These are phyloP conservation scores for Fusarium globosum DNA, from an alignment of 2,329 filamentous ascomycete genomes.

Conservation along the genomic window DNA sequence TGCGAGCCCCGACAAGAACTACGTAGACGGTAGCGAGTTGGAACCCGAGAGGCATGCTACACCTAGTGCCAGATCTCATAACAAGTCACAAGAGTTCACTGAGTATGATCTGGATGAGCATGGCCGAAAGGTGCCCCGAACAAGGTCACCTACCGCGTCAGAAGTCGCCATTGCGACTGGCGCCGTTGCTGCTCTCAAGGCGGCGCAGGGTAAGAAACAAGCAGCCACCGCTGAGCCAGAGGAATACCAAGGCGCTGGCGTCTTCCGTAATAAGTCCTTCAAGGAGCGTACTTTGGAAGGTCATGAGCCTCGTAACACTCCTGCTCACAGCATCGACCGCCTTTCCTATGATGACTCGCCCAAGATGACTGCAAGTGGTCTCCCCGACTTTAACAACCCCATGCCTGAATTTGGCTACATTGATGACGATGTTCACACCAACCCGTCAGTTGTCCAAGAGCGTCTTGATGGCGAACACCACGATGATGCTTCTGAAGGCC, in stretches of 20 bases:
- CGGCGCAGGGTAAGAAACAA: conserved; percentile 60
- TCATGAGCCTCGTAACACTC: conserved; percentile 65
- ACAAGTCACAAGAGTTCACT: conserved; percentile 59
- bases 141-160: conserved; percentile 64
- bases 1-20: conserved; percentile 56
- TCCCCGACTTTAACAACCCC: conserved; percentile 76
- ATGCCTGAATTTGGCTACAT: conserved; percentile 81
- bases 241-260: conserved; percentile 61
- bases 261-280: conserved; percentile 71
- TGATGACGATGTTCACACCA: conserved; percentile 79
- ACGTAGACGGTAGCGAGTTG: conserved; percentile 53
- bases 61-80: conserved; percentile 52
- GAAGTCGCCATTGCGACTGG: conserved; percentile 68
- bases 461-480: conserved; percentile 66
- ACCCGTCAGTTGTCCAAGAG: conserved; percentile 85
- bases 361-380: conserved; percentile 73
- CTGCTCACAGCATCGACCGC: conserved; percentile 68
- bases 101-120: conserved; percentile 70
- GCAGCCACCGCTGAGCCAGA: conserved; percentile 50
- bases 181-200: conserved; percentile 64
- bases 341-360: conserved; percentile 64
- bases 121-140: conserved; percentile 63
- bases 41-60: conserved; percentile 56
- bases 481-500: conserved; percentile 64
- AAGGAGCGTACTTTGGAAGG: conserved; percentile 72